These are phyloP conservation scores for Rhizopogon vesiculosus DNA, from an alignment of 768 basidiomycete species.

Conservation along the genomic window DNA sequence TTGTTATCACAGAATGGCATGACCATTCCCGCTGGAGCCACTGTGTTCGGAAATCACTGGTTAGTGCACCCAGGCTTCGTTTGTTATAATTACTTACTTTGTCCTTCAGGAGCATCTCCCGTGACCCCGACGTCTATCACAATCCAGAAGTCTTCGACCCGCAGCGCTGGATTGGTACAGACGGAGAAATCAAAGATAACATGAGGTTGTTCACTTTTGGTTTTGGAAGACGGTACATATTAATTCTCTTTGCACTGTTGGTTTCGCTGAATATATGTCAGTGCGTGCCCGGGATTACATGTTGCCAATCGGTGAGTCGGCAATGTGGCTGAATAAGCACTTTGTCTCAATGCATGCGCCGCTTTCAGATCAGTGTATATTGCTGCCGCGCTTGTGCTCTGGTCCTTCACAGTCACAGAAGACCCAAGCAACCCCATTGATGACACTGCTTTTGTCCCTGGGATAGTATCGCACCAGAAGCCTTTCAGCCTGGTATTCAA, in stretches of 20 bases:
- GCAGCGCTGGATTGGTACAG: constrained; percentile 44
- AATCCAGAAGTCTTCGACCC: constrained; percentile 53
- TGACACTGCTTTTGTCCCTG: constrained; percentile 55
- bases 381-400: constrained; percentile 55
- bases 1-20: constrained; percentile 25
- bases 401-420: constrained; percentile 51
- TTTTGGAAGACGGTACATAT: constrained; percentile 40
- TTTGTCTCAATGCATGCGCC: not conserved
- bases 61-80: not conserved
- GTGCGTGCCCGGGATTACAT: constrained; percentile 56
- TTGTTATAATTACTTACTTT: not conserved
- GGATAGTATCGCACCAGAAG: constrained; percentile 57
- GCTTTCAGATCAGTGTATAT: constrained; percentile 53
- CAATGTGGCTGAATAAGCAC: not conserved
- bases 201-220: constrained; percentile 44
- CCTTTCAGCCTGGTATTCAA: constrained; percentile 56
- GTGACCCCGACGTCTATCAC: constrained; percentile 46
- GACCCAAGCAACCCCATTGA: constrained; percentile 54
- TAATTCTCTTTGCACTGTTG: not conserved
- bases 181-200: constrained; percentile 40
- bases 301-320: constrained; percentile 26
- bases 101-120: constrained; percentile 35
- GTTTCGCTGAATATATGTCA: constrained; percentile 9
- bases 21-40: constrained; percentile 30
- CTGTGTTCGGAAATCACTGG: constrained; percentile 30